Evolutionary conservation across 306 rosid genomes (phyloP).

Genomic region (Quercus engelmannii): DNA sequence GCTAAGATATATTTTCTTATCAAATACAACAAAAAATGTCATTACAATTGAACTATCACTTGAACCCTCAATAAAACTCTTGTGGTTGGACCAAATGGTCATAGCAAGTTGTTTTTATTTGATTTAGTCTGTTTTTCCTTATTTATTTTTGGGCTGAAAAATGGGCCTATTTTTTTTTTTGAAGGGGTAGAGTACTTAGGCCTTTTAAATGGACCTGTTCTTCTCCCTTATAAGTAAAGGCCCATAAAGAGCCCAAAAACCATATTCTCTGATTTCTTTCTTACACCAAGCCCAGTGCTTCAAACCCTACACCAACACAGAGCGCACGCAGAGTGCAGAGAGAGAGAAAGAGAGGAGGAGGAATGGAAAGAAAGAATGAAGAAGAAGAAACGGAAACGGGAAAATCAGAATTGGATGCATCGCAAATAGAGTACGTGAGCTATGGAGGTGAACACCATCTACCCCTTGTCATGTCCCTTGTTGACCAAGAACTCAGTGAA

Average conservation of each 20-base stretch:
- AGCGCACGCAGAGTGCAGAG: neutral
- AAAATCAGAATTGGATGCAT: constrained; percentile 38
- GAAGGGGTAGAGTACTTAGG: too few species aligned
- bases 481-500: constrained; percentile 91
- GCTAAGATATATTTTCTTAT: too few species aligned
- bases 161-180: too few species aligned
- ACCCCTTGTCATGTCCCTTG: constrained; percentile 83
- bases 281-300: neutral
- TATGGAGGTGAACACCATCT: constrained; percentile 90
- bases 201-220: neutral
- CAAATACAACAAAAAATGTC: too few species aligned
- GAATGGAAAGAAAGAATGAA: constrained; percentile 24
- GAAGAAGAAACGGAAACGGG: constrained; percentile 33
- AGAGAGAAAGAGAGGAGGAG: neutral
- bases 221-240: neutral
- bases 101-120: too few species aligned
- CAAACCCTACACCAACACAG: neutral
- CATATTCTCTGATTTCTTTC: neutral
- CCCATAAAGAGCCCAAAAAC: neutral
- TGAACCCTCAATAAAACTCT: too few species aligned
- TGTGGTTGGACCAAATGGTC: too few species aligned
- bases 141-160: neutral
- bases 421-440: constrained; percentile 74
- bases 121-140: neutral
- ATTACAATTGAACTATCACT: too few species aligned